These are phyloP conservation scores for Litsea cubeba DNA, from an alignment of 164 flowering plant species.

Conservation along the genomic window DNA sequence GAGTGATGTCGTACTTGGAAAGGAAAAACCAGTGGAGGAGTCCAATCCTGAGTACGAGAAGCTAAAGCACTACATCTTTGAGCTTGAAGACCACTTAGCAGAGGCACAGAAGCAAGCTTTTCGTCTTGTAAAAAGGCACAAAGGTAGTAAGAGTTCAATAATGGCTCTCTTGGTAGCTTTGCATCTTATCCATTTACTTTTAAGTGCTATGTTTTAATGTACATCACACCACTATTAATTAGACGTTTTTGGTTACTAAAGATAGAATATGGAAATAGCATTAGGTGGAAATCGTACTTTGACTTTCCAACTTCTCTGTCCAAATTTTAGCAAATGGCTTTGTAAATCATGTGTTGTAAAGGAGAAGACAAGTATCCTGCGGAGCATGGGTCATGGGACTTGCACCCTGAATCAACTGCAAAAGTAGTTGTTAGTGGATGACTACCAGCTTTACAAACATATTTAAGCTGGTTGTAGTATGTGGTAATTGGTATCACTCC, in stretches of 20 bases:
- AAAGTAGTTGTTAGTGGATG: background rate
- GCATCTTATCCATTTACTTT: background rate
- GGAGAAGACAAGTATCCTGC: background rate
- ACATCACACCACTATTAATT: background rate
- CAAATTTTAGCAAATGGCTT: background rate
- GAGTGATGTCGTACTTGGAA: constrained; percentile 94
- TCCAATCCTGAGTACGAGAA: constrained; percentile 91
- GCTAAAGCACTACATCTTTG: constrained; percentile 76
- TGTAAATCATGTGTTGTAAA: background rate
- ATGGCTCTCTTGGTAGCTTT: background rate
- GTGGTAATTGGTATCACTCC: background rate
- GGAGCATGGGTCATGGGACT: background rate
- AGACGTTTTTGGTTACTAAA: background rate
- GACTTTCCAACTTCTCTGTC: background rate
- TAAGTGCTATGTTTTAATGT: background rate
- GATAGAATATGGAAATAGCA: background rate
- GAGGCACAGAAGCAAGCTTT: constrained; percentile 98
- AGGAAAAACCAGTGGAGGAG: constrained; percentile 97
- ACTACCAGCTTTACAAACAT: background rate
- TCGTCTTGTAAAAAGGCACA: constrained; percentile 95
- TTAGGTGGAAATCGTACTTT: background rate
- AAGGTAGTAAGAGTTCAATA: constrained; percentile 46
- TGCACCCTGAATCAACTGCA: background rate
- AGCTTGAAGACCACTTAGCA: constrained; percentile 90
- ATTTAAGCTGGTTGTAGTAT: background rate